These are phyloP conservation scores for Erucastrum elatum DNA, from an alignment of 345 rosid genomes.

Conservation along the genomic window DNA sequence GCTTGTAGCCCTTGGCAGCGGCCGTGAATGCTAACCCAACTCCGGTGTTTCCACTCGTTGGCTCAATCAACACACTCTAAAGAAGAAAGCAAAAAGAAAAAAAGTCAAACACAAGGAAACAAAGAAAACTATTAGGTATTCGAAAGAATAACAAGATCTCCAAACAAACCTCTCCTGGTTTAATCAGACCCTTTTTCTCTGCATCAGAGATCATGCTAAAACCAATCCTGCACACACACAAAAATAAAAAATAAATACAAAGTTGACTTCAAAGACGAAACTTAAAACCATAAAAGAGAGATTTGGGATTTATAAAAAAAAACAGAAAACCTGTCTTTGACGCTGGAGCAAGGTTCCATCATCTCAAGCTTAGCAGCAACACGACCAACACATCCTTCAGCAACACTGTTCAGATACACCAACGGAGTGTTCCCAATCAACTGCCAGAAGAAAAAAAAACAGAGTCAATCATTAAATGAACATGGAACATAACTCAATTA, in stretches of 20 bases:
- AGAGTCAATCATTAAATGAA: constrained; percentile 12
- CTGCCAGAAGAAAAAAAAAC: constrained; percentile 29
- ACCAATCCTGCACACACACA: constrained; percentile 60
- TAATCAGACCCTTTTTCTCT: constrained; percentile 67
- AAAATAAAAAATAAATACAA: not conserved
- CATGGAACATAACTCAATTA: not conserved
- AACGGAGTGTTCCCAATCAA: constrained; percentile 86
- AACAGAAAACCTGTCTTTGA: constrained; percentile 67
- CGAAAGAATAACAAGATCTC: not conserved
- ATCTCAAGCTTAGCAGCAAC: constrained; percentile 82
- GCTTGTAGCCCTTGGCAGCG: not conserved
- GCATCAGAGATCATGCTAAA: constrained; percentile 92
- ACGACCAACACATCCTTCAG: constrained; percentile 73
- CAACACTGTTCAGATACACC: constrained; percentile 69
- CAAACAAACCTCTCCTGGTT: constrained; percentile 64
- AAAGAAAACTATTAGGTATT: not conserved
- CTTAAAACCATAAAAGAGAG: not conserved
- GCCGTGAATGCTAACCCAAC: constrained; percentile 1
- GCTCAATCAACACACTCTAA: not conserved
- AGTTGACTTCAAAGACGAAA: not conserved
- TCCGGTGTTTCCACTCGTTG: not conserved
- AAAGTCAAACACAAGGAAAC: not conserved
- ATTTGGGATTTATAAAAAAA: not conserved
- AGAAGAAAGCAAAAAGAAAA: not conserved
- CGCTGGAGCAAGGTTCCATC: constrained; percentile 79